These are phyloP conservation scores for Lentinus brumalis DNA, from an alignment of 768 basidiomycete species.

Conservation along the genomic window DNA sequence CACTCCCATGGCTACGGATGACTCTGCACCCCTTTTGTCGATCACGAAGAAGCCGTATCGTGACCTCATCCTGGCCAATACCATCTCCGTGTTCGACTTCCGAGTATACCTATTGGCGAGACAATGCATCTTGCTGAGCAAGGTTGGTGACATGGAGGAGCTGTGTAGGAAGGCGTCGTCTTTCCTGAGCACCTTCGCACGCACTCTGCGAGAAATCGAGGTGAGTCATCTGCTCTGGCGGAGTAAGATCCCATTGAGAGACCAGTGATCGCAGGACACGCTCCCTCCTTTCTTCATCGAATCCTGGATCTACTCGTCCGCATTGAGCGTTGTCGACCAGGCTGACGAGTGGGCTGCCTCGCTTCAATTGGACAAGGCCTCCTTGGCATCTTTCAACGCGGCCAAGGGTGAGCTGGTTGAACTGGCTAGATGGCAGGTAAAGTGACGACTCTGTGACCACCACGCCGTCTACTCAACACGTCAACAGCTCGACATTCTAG, in stretches of 20 bases:
- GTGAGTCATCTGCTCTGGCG: conserved; percentile 40
- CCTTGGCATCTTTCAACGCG: conserved; percentile 60
- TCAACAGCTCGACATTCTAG: conserved; percentile 80
- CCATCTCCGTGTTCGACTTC: conserved; percentile 93
- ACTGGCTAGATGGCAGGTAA: conserved; percentile 85
- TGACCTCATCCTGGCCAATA: conserved; percentile 85
- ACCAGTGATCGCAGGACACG: conserved; percentile 38
- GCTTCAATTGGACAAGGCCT: conserved; percentile 48
- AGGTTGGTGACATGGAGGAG: conserved; percentile 67
- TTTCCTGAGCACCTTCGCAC: conserved; percentile 79
- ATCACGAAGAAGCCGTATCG: conserved; percentile 81
- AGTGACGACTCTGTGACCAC: neutral
- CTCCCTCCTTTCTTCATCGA: conserved; percentile 79
- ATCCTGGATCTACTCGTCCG: conserved; percentile 92
- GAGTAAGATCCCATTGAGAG: neutral
- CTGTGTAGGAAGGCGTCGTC: conserved; percentile 68
- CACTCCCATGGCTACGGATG: conserved; percentile 67
- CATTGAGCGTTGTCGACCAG: conserved; percentile 79
- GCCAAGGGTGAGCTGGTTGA: conserved; percentile 89
- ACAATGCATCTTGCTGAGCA: conserved; percentile 77
- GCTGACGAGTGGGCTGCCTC: conserved; percentile 71
- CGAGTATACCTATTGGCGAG: conserved; percentile 87
- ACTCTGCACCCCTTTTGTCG: conserved; percentile 80
- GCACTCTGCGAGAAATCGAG: conserved; percentile 73
- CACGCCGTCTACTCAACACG: neutral